Evolutionary conservation across 768 basidiomycete genomes (phyloP), one percentile per base, ranked within the genome.

Genomic region (Lactifluus hygrophoroides): DNA sequence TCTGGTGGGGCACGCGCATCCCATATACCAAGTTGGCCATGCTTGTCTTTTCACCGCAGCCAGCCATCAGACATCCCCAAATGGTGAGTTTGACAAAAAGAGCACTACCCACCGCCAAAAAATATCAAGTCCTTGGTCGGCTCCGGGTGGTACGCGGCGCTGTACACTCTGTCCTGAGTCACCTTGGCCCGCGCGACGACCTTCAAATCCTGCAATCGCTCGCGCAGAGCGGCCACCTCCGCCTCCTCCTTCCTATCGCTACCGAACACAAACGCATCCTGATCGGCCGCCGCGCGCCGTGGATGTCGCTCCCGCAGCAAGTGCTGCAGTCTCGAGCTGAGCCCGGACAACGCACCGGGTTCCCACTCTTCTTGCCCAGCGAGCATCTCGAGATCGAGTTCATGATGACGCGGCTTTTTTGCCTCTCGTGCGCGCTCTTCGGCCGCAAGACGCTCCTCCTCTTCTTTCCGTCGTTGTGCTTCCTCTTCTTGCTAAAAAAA

Each of bases 11-110:
- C 88, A 60, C 80, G 80, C 10, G 90, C 85, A 70, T 93, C 90
- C 90, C 90, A 93, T 35, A 93, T 84, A 3, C 89, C 90, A 40
- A 93, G 73, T 65, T 84, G 80, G 0, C 90, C 90, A 63, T 88
- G 83, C 66, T 91, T 93, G 66, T 92, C 90, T 90, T 43, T 58
- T 16, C 47, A 5, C 7, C 16, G 8, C 27, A 58, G 23, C 27
- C 40, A 28, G 17, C 44, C 37, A 14, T 8, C 37, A n/a, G n/a
- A n/a, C n/a, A n/a, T n/a, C n/a, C n/a, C n/a, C n/a, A n/a, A n/a
- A n/a, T n/a, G n/a, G n/a, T n/a, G n/a, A n/a, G n/a, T n/a, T n/a
- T n/a, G n/a, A n/a, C n/a, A n/a, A n/a, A n/a, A n/a, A n/a, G n/a
- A n/a, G n/a, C n/a, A n/a, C 1, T 56, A 55, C 66, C 60, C 58